phyloP scores from a whole-genome alignment of 148 eudicot genomes.

The Silene conica region DNA sequence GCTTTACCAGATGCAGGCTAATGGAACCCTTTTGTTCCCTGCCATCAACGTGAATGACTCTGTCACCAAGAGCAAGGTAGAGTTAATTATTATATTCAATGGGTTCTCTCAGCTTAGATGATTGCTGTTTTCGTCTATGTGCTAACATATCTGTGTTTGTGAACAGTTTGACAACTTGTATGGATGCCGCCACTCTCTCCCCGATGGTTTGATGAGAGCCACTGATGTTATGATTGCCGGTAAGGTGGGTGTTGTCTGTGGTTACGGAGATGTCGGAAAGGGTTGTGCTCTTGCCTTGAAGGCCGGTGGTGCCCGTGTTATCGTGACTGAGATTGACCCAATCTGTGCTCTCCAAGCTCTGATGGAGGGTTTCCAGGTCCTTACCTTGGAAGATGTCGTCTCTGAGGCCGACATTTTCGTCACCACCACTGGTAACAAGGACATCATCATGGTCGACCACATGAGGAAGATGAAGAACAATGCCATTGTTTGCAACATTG shows the following conservation, averaged over 20 bases:
- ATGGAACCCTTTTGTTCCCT: slow-evolving; percentile 80
- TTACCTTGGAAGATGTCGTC: slow-evolving; percentile 70
- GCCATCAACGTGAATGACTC: slow-evolving; percentile 98
- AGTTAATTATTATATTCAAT: too few relatives aligned
- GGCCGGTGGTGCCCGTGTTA: slow-evolving; percentile 86
- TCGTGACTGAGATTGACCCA: slow-evolving; percentile 89
- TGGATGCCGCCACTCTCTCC: slow-evolving; percentile 98
- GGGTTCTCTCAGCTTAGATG: not conserved
- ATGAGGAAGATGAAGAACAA: slow-evolving; percentile 99
- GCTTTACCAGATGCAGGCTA: slow-evolving; percentile 88
- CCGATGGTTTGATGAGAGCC: slow-evolving; percentile 98
- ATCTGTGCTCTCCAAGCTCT: slow-evolving; percentile 94
- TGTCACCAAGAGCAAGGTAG: slow-evolving; percentile 99
- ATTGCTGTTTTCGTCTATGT: not conserved
- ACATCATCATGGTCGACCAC: slow-evolving; percentile 94
- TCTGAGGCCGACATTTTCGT: slow-evolving; percentile 85
- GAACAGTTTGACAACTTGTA: slow-evolving; percentile 94
- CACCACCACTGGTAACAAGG: slow-evolving; percentile 98
- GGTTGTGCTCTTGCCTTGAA: slow-evolving; percentile 94
- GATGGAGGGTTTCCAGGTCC: slow-evolving; percentile 84
- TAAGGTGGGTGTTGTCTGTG: slow-evolving; percentile 83
- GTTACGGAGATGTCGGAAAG: slow-evolving; percentile 98
- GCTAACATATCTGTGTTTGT: slow-evolving; percentile 10
- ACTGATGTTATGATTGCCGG: slow-evolving; percentile 99
- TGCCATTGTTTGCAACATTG: slow-evolving; percentile 97